These are phyloP conservation scores for Diplodia intermedia DNA, from an alignment of 2,329 filamentous ascomycete genomes.

Conservation along the genomic window DNA sequence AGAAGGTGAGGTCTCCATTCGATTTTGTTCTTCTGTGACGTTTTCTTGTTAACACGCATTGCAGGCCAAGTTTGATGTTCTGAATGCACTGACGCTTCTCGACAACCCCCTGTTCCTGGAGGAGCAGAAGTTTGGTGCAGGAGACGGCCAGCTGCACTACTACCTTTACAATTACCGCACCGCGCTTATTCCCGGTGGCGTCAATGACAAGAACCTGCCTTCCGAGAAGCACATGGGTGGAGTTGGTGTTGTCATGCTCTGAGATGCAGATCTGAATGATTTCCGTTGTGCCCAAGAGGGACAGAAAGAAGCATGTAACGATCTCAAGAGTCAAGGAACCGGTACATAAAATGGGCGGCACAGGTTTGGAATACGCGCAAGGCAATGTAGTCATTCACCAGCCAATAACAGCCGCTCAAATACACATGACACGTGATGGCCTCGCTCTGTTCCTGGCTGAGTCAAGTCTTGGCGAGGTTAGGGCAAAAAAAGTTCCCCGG, in stretches of 20 bases:
- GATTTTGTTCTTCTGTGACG: neutral
- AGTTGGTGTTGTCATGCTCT: conserved; percentile 86
- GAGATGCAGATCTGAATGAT: neutral
- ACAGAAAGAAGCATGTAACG: neutral
- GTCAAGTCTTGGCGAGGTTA: conserved; percentile 7
- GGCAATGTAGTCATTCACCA: neutral
- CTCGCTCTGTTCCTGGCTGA: neutral
- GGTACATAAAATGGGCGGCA: conserved; percentile 1
- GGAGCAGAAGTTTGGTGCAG: conserved; percentile 91
- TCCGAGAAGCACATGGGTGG: conserved; percentile 82
- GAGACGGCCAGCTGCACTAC: conserved; percentile 94
- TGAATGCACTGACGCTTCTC: conserved; percentile 92
- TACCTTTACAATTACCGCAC: conserved; percentile 98
- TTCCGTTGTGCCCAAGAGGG: neutral
- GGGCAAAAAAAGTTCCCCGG: conserved; percentile 32
- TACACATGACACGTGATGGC: conserved; percentile 12
- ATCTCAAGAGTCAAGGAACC: neutral
- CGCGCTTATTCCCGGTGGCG: conserved; percentile 81
- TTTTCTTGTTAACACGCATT: neutral
- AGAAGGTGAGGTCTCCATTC: conserved; percentile 62
- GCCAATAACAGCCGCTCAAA: conserved; percentile 1
- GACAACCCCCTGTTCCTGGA: conserved; percentile 94
- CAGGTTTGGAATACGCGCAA: neutral
- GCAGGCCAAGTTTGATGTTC: conserved; percentile 84
- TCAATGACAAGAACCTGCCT: conserved; percentile 78